Evolutionary conservation across 1,139 yeast genomes (phyloP).

Genomic region (Kodamaea anthophila): DNA sequence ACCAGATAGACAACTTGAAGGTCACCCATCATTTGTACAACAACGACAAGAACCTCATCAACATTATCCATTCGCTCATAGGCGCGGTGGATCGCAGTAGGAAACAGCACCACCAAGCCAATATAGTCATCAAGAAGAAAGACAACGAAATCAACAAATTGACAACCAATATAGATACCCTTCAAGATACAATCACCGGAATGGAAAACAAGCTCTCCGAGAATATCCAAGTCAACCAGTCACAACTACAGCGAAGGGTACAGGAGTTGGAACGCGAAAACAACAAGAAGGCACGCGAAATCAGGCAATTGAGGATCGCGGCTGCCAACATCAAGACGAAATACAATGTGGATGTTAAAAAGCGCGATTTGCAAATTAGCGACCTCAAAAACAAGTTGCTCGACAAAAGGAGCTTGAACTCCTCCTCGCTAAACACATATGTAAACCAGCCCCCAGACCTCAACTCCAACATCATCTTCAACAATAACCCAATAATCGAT

Average conservation of each 20-base stretch:
- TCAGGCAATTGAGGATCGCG: constrained; percentile 24
- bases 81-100: constrained; percentile 36
- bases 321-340: constrained; percentile 29
- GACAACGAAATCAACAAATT: constrained; percentile 26
- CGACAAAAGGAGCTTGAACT: constrained; percentile 24
- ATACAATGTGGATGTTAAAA: constrained; percentile 37
- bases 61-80: constrained; percentile 36
- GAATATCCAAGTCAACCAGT: constrained; percentile 9
- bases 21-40: constrained; percentile 29
- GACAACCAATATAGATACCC: constrained; percentile 14
- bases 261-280: constrained; percentile 18
- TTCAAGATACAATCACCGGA: constrained; percentile 14
- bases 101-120: constrained; percentile 28
- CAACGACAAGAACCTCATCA: constrained; percentile 40
- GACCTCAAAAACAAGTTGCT: constrained; percentile 35
- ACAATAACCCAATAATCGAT: constrained; percentile 30
- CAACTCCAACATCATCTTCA: constrained; percentile 25
- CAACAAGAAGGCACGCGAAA: constrained; percentile 26
- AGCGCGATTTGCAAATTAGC: constrained; percentile 30
- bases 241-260: constrained; percentile 16
- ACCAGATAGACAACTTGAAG: constrained; percentile 9
- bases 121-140: constrained; percentile 24
- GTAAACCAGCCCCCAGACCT: constrained; percentile 16
- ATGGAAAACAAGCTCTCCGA: constrained; percentile 15
- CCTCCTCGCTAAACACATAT: constrained; percentile 26